phyloP scores from a whole-genome alignment of 108 stramenopile genomes.

The Cyclostephanos tholiformis region DNA sequence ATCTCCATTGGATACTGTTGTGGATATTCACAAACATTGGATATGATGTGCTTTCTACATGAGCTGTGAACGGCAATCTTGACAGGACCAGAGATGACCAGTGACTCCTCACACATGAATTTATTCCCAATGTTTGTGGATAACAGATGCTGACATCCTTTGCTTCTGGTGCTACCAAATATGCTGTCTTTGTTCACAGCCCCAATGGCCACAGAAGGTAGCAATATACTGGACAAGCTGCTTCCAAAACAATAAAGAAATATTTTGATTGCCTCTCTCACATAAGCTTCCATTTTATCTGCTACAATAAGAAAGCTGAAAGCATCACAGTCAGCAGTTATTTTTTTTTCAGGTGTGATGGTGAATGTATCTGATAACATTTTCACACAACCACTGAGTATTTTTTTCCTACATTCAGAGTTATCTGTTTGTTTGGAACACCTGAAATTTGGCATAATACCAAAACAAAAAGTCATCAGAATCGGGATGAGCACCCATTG shows the following conservation, averaged over 20 bases:
- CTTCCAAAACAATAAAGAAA: constrained; percentile 1
- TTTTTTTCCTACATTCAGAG: neutral
- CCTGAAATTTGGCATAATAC: too few relatives aligned
- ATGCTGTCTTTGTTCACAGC: too few relatives aligned
- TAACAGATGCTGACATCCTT: too few relatives aligned
- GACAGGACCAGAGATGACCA: too few relatives aligned
- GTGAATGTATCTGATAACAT: neutral
- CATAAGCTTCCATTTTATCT: neutral
- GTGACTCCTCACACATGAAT: too few relatives aligned
- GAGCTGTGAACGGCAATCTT: too few relatives aligned
- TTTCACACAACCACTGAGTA: neutral
- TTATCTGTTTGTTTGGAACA: too few relatives aligned
- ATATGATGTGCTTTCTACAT: neutral
- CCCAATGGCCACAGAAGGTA: too few relatives aligned
- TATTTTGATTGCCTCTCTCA: neutral
- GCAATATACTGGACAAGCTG: neutral
- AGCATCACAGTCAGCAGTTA: neutral
- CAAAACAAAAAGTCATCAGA: too few relatives aligned
- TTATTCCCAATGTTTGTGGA: too few relatives aligned
- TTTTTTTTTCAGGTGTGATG: neutral
- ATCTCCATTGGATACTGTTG: neutral
- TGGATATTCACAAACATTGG: neutral
- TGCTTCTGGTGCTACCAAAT: too few relatives aligned
- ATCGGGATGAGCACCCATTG: too few relatives aligned
- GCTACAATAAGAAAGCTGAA: neutral